These are phyloP conservation scores for Rhodosporidiobolus odoratus DNA, from an alignment of 768 basidiomycete species.

Conservation along the genomic window DNA sequence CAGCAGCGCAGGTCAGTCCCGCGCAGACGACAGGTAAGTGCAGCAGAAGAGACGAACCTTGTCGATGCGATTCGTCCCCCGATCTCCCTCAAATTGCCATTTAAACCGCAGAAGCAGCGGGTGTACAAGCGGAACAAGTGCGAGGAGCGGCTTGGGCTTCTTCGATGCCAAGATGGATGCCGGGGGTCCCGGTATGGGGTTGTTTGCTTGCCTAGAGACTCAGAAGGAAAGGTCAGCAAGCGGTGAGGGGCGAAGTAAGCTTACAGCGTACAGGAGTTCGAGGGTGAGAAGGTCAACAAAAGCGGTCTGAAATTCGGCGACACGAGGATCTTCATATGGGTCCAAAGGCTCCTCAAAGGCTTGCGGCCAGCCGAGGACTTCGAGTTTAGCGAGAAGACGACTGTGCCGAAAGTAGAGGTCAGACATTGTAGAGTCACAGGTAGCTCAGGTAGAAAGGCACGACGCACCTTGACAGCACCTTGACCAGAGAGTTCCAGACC, in stretches of 20 bases:
- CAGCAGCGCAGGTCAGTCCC: background rate
- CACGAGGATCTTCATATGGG: constrained; percentile 47
- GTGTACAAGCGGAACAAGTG: constrained; percentile 74
- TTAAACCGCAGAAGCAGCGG: constrained; percentile 83
- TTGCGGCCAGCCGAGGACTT: constrained; percentile 79
- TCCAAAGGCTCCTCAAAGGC: constrained; percentile 57
- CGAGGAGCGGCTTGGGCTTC: constrained; percentile 56
- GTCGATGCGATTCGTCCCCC: constrained; percentile 84
- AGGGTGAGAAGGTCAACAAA: constrained; percentile 71
- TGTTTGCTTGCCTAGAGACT: constrained; percentile 23
- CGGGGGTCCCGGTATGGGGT: constrained; percentile 10
- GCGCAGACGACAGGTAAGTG: background rate
- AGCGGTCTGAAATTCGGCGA: constrained; percentile 64
- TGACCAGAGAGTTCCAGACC: constrained; percentile 33
- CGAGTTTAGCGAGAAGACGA: constrained; percentile 59
- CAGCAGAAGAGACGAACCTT: constrained; percentile 56
- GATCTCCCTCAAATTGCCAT: constrained; percentile 83
- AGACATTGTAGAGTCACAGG: background rate
- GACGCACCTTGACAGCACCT: constrained; percentile 25
- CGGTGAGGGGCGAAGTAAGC: constrained; percentile 1
- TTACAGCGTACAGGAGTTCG: constrained; percentile 70
- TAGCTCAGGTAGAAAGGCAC: background rate
- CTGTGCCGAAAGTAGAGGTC: constrained; percentile 48
- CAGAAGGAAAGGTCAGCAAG: background rate
- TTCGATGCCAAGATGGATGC: background rate